Evolutionary conservation across 345 rosid species (phyloP).

Genomic region (Populus alba): DNA sequence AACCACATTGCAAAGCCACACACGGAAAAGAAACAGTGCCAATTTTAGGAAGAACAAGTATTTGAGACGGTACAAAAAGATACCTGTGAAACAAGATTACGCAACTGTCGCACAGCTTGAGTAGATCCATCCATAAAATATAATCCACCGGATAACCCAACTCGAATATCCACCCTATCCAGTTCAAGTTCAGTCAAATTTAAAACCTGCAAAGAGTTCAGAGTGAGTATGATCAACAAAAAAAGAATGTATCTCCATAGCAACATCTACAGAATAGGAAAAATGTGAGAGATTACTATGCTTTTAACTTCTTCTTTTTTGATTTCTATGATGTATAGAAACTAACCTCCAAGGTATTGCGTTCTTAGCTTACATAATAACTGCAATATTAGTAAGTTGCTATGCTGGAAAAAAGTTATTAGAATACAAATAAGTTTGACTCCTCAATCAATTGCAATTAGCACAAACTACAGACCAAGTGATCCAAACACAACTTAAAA

Average conservation of each 20-base stretch:
- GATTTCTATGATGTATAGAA: neutral
- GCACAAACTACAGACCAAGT: neutral
- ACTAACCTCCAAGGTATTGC: neutral
- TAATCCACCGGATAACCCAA: conserved; percentile 87
- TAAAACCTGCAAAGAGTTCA: conserved; percentile 54
- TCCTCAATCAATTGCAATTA: neutral
- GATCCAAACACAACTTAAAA: neutral
- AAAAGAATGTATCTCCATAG: neutral
- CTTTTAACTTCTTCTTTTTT: neutral
- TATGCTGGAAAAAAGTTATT: neutral
- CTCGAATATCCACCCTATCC: conserved; percentile 88
- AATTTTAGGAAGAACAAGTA: neutral
- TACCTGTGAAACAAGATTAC: conserved; percentile 94
- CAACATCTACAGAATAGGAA: neutral
- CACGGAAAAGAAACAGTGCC: neutral
- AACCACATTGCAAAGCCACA: neutral
- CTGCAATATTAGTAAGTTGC: neutral
- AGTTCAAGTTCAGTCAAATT: conserved; percentile 92
- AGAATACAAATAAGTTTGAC: neutral
- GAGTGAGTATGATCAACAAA: too few relatives aligned
- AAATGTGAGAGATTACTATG: neutral
- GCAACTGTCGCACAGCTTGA: conserved; percentile 91
- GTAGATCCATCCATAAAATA: conserved; percentile 98
- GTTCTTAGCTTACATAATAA: too few relatives aligned
- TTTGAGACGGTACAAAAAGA: conserved; percentile 13